phyloP scores from a whole-genome alignment of 768 basidiomycete species.

The Amanita inopinata region DNA sequence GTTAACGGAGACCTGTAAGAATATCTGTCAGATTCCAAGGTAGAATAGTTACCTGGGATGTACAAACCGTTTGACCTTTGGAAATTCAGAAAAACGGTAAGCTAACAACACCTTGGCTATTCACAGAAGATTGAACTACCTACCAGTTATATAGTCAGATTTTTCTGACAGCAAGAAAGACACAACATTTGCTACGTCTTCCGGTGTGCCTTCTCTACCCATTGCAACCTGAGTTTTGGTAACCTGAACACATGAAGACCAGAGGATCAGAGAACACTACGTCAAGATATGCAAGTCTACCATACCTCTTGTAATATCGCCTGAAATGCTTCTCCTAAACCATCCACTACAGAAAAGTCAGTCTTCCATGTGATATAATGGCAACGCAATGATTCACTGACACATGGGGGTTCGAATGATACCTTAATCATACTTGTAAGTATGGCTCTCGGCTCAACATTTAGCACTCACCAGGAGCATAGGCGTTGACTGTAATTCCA shows the following conservation, averaged over 20 bases:
- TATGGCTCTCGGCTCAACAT: not conserved
- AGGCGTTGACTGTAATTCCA: slow-evolving; percentile 26
- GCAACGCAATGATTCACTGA: too few species aligned
- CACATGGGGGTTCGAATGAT: slow-evolving; percentile 10
- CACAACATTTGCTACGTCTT: slow-evolving; percentile 27
- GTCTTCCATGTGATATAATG: too few species aligned
- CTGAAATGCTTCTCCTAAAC: not conserved
- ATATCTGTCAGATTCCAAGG: too few species aligned
- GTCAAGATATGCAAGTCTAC: slow-evolving; percentile 2
- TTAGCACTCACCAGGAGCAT: slow-evolving; percentile 20
- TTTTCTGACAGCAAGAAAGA: slow-evolving; percentile 28
- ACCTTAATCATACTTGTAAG: not conserved
- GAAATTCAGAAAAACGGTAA: too few species aligned
- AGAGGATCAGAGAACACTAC: not conserved
- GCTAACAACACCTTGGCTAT: too few species aligned
- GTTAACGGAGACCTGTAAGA: too few species aligned
- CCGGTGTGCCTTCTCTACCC: slow-evolving; percentile 15
- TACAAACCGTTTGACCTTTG: too few species aligned
- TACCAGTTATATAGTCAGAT: slow-evolving; percentile 26
- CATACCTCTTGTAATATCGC: not conserved
- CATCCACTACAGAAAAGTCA: not conserved
- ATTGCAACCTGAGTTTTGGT: not conserved
- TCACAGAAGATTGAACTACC: not conserved
- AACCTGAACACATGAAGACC: not conserved
- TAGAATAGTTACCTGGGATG: too few species aligned